Conservation (phyloP, 768 basidiomycete genomes). For the Lactarius evosmus region DNA sequence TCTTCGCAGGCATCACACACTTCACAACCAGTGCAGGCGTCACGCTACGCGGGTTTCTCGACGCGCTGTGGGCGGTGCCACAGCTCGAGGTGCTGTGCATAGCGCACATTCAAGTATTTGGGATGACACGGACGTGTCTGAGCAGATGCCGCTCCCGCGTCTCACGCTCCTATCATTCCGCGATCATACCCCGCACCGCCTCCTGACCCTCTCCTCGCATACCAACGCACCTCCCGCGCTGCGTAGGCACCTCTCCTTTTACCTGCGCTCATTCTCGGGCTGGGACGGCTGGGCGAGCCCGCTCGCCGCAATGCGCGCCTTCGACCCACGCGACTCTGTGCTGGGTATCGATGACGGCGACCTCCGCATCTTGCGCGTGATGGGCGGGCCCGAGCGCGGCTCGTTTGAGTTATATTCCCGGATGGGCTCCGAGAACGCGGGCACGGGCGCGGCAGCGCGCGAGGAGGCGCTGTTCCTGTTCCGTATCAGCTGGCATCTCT, state of each 20-base stretch:
- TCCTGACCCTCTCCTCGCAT: constrained; percentile 6
- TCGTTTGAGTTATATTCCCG: constrained; percentile 7
- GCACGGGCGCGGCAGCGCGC: background rate
- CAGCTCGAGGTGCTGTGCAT: constrained; percentile 14
- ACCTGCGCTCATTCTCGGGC: constrained; percentile 8
- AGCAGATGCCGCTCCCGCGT: constrained; percentile 3
- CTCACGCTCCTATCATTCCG: constrained; percentile 13
- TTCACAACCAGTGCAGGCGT: constrained; percentile 15
- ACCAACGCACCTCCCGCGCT: constrained; percentile 13
- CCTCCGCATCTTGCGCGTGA: background rate
- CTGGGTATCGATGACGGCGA: background rate
- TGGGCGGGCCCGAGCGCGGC: constrained; percentile 5
- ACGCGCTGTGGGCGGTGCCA: constrained; percentile 6
- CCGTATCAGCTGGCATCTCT: constrained; percentile 5
- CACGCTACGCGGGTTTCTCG: background rate
- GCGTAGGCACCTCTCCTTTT: constrained; percentile 17
- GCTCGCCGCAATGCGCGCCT: background rate
- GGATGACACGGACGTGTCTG: background rate
- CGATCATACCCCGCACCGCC: constrained; percentile 8
- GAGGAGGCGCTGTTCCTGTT: constrained; percentile 16
- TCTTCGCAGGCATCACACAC: constrained; percentile 7
- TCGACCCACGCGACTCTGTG: constrained; percentile 11
- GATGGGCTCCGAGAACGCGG: constrained; percentile 8
- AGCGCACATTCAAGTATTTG: constrained; percentile 8
- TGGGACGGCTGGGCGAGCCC: constrained; percentile 9